These are phyloP conservation scores for Licmophora abbreviata DNA, from an alignment of 108 stramenopile species.

Conservation along the genomic window DNA sequence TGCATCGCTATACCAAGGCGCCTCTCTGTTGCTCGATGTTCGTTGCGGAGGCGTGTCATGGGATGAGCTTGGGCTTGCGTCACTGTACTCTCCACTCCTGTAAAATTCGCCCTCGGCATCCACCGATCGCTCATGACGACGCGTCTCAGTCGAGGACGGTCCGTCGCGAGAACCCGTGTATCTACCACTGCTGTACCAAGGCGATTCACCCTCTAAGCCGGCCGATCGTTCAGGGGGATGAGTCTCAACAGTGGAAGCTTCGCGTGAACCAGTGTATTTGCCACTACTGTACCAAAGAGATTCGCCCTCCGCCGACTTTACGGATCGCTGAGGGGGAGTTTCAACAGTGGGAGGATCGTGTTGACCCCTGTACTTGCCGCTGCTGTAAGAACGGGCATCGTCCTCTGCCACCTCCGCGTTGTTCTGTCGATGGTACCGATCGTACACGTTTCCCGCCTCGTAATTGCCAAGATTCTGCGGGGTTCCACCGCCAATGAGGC, in stretches of 20 bases:
- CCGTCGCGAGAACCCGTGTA: no score
- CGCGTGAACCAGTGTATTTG: no score
- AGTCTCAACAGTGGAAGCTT: no score
- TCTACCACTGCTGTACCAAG: no score
- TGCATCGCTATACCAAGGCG: background rate
- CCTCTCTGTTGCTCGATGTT: background rate
- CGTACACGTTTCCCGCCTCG: slow-evolving; percentile 46
- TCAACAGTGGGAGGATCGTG: background rate
- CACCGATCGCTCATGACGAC: no score
- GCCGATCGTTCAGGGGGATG: no score
- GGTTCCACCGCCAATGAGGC: background rate
- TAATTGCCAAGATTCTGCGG: slow-evolving; percentile 39
- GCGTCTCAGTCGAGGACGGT: no score
- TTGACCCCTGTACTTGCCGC: slow-evolving; percentile 6
- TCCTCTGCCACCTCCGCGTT: no score
- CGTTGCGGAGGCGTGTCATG: background rate
- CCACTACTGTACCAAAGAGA: background rate
- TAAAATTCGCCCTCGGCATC: background rate
- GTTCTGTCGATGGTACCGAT: slow-evolving; percentile 20
- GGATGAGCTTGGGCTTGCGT: background rate
- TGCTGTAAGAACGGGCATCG: background rate
- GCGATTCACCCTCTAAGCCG: no score
- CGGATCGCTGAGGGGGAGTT: background rate
- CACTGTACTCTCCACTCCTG: background rate
- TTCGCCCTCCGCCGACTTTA: slow-evolving; percentile 1